Base-by-base conservation (phyloP, 306 rosid genomes). In the Cucurbita ficifolia region DNA sequence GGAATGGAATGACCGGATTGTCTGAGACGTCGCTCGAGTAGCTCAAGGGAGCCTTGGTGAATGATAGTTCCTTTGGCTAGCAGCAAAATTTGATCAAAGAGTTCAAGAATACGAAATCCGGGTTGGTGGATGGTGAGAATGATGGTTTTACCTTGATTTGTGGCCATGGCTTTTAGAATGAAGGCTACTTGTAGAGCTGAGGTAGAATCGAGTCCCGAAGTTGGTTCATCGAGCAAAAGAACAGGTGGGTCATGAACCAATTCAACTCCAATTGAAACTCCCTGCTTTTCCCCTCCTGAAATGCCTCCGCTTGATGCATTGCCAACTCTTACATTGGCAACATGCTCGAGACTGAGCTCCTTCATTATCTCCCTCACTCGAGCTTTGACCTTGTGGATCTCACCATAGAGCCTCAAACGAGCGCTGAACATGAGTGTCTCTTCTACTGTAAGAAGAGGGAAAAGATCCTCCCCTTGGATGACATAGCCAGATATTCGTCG, bases 81-180 rank as follows among this genome's bases (percentile, higher is more conserved):
- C 33, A 86, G 51, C 4, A 86, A 29, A 69, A 83, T 73, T 72
- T 76, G 78, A 79, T 83, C 87, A 57, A 83, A 73, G 17, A 77
- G 80, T 69, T 83, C 81, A 4, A 79, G 87, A 24, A 86, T 75
- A 46, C 77, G 72, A 67, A 79, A 83, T 61, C 85, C 76, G 6
- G 83, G 89, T 77, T 86, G 85, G 57, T 79, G 87, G 62, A 83
- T 81, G 7, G 86, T 83, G 42, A 86, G 77, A 29, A 86, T 38
- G 58, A 83, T 72, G 7, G 87, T 86, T 80, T 77, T 86, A 7
- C 86, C 87, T 42, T 79, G 86, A 48, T 46, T 74, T 5, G 39
- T 13, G 46, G 85, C 87, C 75, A 86, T 71, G 45, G 87, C 63
- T 71, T 83, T 86, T 9, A 86, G 85, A 62, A 86, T 59, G 61